Conservation (phyloP, 139 green algal genomes). For the Auxenochlorella protothecoides region DNA sequence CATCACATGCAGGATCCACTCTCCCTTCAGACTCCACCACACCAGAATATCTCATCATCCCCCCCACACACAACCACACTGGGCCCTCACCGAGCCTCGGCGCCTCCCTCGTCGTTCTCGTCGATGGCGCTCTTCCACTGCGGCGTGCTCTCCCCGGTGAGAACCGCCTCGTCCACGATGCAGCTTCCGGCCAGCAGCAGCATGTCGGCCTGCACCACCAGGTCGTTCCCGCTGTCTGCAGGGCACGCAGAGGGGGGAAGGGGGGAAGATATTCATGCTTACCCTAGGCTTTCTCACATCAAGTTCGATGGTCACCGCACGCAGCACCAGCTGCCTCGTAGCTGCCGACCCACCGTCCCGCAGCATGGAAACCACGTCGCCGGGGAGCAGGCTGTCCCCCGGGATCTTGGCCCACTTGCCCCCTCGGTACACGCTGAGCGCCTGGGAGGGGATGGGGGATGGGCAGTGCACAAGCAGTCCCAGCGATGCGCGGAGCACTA, state of each 20-base stretch:
- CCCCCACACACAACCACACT: neutral
- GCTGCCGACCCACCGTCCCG: conserved; percentile 21
- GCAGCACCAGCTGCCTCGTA: conserved; percentile 3
- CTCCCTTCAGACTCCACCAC: too few relatives aligned
- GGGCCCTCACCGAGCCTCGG: conserved; percentile 5
- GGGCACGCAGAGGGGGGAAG: neutral
- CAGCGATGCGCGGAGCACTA: neutral
- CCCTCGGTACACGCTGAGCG: conserved; percentile 36
- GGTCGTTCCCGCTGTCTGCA: conserved; percentile 20
- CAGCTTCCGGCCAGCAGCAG: conserved; percentile 81
- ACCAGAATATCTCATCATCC: too few relatives aligned
- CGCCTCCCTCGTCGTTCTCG: conserved; percentile 21
- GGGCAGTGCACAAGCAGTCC: neutral
- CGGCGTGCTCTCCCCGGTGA: conserved; percentile 86
- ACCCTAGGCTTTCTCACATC: neutral
- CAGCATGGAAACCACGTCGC: conserved; percentile 86
- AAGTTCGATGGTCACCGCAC: neutral
- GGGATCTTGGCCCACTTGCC: conserved; percentile 59
- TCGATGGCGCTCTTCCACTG: conserved; percentile 74
- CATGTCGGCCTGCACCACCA: conserved; percentile 77
- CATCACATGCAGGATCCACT: too few relatives aligned
- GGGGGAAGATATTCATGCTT: too few relatives aligned
- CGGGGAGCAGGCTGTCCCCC: conserved; percentile 78
- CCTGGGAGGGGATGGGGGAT: neutral
- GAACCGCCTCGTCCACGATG: conserved; percentile 93